Evolutionary conservation across 371 early-diverging fungal species (phyloP), one percentile per base, ranked within the genome.

Genomic region (Syncephalis plumigaleata): DNA sequence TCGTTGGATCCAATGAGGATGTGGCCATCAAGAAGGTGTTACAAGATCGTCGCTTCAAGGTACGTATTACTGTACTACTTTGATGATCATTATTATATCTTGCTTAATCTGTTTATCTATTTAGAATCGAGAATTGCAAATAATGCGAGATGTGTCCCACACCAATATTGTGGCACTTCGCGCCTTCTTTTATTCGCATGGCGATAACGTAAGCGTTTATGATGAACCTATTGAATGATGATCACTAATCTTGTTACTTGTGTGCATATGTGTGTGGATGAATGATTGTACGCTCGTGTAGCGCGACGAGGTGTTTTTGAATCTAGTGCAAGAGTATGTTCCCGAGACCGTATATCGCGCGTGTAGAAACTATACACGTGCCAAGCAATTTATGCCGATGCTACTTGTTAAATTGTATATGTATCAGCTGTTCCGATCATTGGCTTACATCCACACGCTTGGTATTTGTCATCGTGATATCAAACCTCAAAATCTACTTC

Each of bases 401-500:
- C 67, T 90, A 18, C 76, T 76, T 52, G 81, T 97, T 52, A 91
- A 93, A 75, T 69, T 95, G 18, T 97, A 91, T 64, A 91, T 95
- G 72, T 94, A 95, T 60, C 98, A 98, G 58, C 67, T 98, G 43
- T 78, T 95, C 68, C 70, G 91, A 36, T 91, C 97, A 37, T 68
- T 99, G 36, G 86, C 90, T 42, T 95, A 95, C 61, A 88, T 90
- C 49, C 99, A 99, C 66, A 72, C 91, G 11, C 71, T 85, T 37
- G 98, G 98, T 31, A 92, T 85, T 48, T 79, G 75, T 52, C 79
- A 79, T 50, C 75, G 99, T 43, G 99, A 98, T 64, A 93, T 98
- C 65, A 98, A 98, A 66, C 99, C 98, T 39, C 98, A 97, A 59
- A 98, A 98, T 60, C 67, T 98, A 60, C 74, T 98, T 38, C 74